Conservation (phyloP, 305 asterid genomes). For the Andrographis paniculata region DNA sequence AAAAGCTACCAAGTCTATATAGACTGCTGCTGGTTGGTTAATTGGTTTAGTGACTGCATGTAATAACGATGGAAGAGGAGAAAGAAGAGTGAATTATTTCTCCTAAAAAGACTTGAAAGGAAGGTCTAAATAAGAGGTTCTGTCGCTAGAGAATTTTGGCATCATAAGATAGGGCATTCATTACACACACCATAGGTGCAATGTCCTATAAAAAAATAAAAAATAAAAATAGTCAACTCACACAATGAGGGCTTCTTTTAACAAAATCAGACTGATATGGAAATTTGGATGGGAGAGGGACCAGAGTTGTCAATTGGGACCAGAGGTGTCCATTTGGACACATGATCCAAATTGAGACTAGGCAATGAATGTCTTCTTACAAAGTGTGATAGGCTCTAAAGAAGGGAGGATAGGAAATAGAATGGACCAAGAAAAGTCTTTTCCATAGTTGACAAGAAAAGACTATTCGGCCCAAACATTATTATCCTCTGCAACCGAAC, state of each 20-base stretch:
- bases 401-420: background rate
- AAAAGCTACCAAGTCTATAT: too few species aligned
- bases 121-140: background rate
- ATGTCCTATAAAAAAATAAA: too few species aligned
- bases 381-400: background rate
- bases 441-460: background rate
- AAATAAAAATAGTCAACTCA: background rate
- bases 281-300: conserved; percentile 16
- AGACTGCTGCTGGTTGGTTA: too few species aligned
- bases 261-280: conserved; percentile 15
- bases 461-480: background rate
- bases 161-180: conserved; percentile 1
- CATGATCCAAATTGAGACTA: conserved; percentile 68
- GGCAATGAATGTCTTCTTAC: conserved; percentile 26
- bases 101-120: background rate
- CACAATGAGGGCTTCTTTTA: background rate
- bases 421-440: background rate
- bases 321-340: conserved; percentile 41
- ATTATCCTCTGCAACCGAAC: background rate
- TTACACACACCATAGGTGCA: background rate
- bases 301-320: conserved; percentile 32
- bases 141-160: background rate
- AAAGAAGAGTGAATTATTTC: background rate
- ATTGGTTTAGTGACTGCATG: background rate
- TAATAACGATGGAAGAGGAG: background rate